phyloP scores from a whole-genome alignment of 2,329 filamentous ascomycete species.

The Conoideocrella luteorostrata region DNA sequence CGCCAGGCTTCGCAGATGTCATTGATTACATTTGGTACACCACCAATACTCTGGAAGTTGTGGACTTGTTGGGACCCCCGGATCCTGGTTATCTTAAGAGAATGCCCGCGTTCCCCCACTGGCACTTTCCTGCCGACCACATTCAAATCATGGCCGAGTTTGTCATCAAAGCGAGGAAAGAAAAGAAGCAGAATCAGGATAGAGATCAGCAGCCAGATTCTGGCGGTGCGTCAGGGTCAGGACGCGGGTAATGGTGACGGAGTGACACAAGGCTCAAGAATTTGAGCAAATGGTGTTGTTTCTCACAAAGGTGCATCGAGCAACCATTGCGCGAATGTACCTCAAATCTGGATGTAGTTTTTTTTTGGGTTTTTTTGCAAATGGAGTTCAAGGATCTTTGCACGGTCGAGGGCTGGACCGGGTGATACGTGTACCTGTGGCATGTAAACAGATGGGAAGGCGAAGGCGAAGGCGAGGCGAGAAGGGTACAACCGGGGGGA shows the following conservation, averaged over 20 bases:
- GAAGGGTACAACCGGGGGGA: not conserved
- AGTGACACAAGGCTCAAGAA: slow-evolving; percentile 2
- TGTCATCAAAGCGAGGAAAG: slow-evolving; percentile 80
- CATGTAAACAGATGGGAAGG: slow-evolving; percentile 14
- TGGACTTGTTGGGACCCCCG: slow-evolving; percentile 77
- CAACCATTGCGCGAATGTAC: slow-evolving; percentile 3
- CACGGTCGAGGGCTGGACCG: slow-evolving; percentile 8
- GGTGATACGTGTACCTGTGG: slow-evolving; percentile 11
- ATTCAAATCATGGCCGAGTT: slow-evolving; percentile 86
- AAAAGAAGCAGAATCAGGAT: slow-evolving; percentile 62
- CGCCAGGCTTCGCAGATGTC: slow-evolving; percentile 82
- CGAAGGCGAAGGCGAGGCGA: slow-evolving; percentile 3
- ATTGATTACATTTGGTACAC: slow-evolving; percentile 99
- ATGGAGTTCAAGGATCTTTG: slow-evolving; percentile 29
- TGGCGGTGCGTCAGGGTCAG: slow-evolving; percentile 31
- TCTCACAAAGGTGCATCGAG: slow-evolving; percentile 7
- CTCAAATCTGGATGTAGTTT: slow-evolving; percentile 32
- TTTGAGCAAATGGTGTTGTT: slow-evolving; percentile 5
- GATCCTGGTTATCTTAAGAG: slow-evolving; percentile 78
- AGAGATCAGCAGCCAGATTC: slow-evolving; percentile 52
- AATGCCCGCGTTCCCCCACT: slow-evolving; percentile 87
- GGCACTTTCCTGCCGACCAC: slow-evolving; percentile 91
- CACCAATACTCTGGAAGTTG: slow-evolving; percentile 79
- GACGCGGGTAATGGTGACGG: slow-evolving; percentile 22
- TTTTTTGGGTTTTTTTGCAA: slow-evolving; percentile 32